phyloP scores from a whole-genome alignment of 1,284 basidiomycete species.

The Sporisorium reilianum region DNA sequence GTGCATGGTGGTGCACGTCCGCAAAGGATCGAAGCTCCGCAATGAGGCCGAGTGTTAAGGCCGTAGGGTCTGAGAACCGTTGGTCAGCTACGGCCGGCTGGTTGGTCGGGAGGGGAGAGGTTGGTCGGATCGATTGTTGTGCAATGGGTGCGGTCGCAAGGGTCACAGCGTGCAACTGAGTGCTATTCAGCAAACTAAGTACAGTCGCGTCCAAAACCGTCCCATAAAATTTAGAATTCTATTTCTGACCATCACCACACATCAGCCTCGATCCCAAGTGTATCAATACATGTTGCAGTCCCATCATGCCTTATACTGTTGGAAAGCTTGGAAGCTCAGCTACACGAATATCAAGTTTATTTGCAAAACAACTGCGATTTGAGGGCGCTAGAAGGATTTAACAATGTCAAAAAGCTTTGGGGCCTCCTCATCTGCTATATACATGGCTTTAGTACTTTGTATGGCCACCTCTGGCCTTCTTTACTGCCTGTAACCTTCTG shows the following conservation, averaged over 20 bases:
- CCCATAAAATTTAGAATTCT: not conserved
- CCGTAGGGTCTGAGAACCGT: no score
- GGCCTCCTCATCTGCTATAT: constrained; percentile 10
- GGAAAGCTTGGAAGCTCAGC: constrained; percentile 10
- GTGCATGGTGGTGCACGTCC: no score
- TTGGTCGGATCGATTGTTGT: no score
- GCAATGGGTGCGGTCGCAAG: no score
- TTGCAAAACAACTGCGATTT: not conserved
- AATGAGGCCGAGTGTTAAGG: no score
- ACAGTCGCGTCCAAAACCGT: not conserved
- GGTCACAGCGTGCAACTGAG: no score
- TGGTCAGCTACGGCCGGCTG: no score
- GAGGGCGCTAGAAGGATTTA: no score
- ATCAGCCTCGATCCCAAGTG: not conserved
- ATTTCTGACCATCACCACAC: not conserved
- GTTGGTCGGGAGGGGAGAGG: no score
- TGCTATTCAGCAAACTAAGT: no score
- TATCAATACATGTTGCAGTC: not conserved
- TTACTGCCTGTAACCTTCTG: constrained; percentile 5
- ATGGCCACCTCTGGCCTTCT: constrained; percentile 6
- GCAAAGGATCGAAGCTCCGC: no score
- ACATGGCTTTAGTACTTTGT: constrained; percentile 7
- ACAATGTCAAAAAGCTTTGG: not conserved
- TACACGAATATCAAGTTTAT: not conserved
- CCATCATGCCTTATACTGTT: not conserved